These are phyloP conservation scores for Eucalyptus virginea DNA, from an alignment of 345 rosid species.

Conservation along the genomic window DNA sequence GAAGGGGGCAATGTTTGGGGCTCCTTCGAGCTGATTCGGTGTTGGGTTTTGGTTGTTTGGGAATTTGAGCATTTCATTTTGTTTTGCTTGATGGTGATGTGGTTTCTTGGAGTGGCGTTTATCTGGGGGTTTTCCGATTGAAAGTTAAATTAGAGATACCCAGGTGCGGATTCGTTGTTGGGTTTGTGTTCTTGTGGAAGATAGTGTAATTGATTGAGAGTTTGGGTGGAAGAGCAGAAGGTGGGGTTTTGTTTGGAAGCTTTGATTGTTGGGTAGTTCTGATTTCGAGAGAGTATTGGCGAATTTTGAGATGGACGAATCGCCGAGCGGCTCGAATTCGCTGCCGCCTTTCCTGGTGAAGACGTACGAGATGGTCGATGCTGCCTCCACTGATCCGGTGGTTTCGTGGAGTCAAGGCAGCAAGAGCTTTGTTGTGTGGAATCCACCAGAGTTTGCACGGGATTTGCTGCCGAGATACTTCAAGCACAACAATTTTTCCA, in stretches of 20 bases:
- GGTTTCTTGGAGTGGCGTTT: not conserved
- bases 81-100: not conserved
- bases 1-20: not conserved
- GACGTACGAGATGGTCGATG: constrained; percentile 93
- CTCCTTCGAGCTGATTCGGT: not conserved
- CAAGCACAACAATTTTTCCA: constrained; percentile 88
- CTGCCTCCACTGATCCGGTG: constrained; percentile 49
- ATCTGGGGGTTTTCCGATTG: not conserved
- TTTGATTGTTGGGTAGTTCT: not conserved
- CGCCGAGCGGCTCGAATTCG: constrained; percentile 51
- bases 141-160: not conserved
- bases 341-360: constrained; percentile 82
- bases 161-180: not conserved
- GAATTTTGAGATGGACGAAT: constrained; percentile 48
- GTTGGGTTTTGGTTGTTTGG: not conserved
- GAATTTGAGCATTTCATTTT: not conserved
- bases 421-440: constrained; percentile 75
- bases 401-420: constrained; percentile 70
- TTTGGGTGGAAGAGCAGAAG: not conserved
- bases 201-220: not conserved
- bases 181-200: not conserved
- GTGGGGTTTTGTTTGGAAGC: not conserved
- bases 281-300: not conserved
- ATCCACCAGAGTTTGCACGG: constrained; percentile 60
- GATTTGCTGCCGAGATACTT: constrained; percentile 82